Evolutionary conservation across 805 yeast genomes (phyloP).

Genomic region (Candida wancherniae): DNA sequence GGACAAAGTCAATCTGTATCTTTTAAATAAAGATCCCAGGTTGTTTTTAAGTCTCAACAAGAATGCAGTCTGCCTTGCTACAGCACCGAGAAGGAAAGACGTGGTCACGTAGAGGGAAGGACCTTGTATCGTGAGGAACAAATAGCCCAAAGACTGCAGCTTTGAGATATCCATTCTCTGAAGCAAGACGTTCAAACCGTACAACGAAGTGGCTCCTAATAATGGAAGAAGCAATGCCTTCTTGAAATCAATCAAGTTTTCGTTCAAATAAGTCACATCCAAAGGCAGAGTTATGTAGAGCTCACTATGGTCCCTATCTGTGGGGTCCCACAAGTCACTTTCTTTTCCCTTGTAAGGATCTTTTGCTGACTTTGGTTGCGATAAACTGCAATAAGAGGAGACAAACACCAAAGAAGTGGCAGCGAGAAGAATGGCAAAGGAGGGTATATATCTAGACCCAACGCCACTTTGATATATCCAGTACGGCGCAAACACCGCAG

Average conservation of each 20-base stretch:
- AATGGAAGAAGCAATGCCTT: slow-evolving; percentile 43
- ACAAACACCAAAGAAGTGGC: slow-evolving; percentile 20
- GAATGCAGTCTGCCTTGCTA: slow-evolving; percentile 25
- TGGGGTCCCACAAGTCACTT: slow-evolving; percentile 17
- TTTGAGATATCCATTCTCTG: slow-evolving; percentile 26
- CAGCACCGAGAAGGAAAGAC: slow-evolving; percentile 21
- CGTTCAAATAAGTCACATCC: slow-evolving; percentile 6
- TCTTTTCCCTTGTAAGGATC: slow-evolving; percentile 18
- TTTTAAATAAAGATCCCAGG: slow-evolving; percentile 23
- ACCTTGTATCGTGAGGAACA: too few species aligned
- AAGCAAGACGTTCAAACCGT: slow-evolving; percentile 34
- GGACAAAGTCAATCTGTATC: slow-evolving; percentile 40
- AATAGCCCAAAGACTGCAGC: slow-evolving; percentile 31
- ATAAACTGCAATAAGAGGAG: slow-evolving; percentile 19
- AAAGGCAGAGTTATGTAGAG: slow-evolving; percentile 9
- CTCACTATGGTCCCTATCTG: slow-evolving; percentile 21
- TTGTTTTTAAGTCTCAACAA: slow-evolving; percentile 16
- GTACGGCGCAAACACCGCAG: slow-evolving; percentile 3
- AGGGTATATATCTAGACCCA: not conserved
- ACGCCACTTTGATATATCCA: not conserved
- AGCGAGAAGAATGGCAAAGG: slow-evolving; percentile 15
- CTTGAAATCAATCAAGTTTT: slow-evolving; percentile 8
- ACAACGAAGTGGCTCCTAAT: slow-evolving; percentile 35
- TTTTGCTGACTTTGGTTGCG: slow-evolving; percentile 22
- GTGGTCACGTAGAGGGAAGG: too few species aligned